phyloP scores from a whole-genome alignment of 495 filamentous ascomycete species.

The Rhypophila decipiens region DNA sequence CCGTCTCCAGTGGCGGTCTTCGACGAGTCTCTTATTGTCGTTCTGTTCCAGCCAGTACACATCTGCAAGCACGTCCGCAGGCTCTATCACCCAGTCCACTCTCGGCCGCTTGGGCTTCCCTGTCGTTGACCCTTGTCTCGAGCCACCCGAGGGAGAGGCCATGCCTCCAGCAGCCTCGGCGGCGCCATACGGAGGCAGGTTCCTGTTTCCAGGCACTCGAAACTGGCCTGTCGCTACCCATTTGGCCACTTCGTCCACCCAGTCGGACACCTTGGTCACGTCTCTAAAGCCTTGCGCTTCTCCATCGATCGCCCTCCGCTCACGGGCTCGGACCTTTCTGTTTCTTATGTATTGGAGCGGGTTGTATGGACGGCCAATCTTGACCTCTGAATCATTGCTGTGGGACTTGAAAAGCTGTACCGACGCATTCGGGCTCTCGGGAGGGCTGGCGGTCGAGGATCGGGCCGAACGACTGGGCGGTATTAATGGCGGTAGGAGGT shows the following conservation, averaged over 20 bases:
- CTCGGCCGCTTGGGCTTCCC: slow-evolving; percentile 56
- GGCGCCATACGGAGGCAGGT: slow-evolving; percentile 50
- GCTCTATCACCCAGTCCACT: slow-evolving; percentile 73
- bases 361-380: slow-evolving; percentile 64
- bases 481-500: slow-evolving; percentile 66
- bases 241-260: slow-evolving; percentile 64
- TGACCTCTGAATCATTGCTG: slow-evolving; percentile 10
- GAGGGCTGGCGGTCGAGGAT: slow-evolving; percentile 22
- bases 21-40: slow-evolving; percentile 65
- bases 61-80: slow-evolving; percentile 79
- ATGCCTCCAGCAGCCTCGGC: slow-evolving; percentile 29
- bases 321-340: slow-evolving; percentile 67
- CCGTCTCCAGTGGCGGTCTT: slow-evolving; percentile 63
- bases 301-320: slow-evolving; percentile 62
- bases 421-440: slow-evolving; percentile 23
- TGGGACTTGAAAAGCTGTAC: slow-evolving; percentile 8
- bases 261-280: slow-evolving; percentile 57
- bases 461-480: slow-evolving; percentile 34
- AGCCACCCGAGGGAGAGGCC: slow-evolving; percentile 23
- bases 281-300: slow-evolving; percentile 73
- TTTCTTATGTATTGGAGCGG: slow-evolving; percentile 85
- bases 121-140: slow-evolving; percentile 18
- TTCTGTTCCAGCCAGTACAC: slow-evolving; percentile 76
- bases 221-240: slow-evolving; percentile 32
- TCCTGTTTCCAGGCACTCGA: slow-evolving; percentile 39